phyloP scores from a whole-genome alignment of 768 basidiomycete species.

The Amanita fuliginea region DNA sequence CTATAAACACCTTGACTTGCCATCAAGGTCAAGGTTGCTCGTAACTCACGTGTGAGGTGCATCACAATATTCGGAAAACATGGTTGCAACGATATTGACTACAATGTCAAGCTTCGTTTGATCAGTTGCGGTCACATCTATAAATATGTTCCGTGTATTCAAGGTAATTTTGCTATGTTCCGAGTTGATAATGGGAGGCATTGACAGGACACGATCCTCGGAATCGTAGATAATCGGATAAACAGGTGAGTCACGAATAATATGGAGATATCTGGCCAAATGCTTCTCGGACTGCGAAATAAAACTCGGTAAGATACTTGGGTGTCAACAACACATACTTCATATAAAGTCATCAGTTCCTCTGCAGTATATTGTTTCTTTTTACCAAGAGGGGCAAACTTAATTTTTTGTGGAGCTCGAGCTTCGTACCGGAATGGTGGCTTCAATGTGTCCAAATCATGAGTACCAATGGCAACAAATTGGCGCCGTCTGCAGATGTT shows the following conservation, averaged over 20 bases:
- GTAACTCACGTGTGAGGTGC: slow-evolving; percentile 79
- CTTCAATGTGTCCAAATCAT: slow-evolving; percentile 85
- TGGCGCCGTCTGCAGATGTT: slow-evolving; percentile 87
- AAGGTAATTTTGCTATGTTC: slow-evolving; percentile 95
- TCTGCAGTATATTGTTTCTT: slow-evolving; percentile 71
- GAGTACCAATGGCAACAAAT: slow-evolving; percentile 94
- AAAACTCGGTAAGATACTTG: neutral
- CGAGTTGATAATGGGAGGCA: slow-evolving; percentile 98
- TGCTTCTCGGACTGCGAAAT: slow-evolving; percentile 76
- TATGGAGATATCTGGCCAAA: slow-evolving; percentile 76
- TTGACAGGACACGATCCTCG: slow-evolving; percentile 78
- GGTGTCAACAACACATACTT: slow-evolving; percentile 35
- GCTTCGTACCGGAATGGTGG: slow-evolving; percentile 86
- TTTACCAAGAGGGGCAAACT: slow-evolving; percentile 83
- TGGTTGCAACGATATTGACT: slow-evolving; percentile 87
- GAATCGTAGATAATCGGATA: slow-evolving; percentile 97
- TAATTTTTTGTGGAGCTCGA: slow-evolving; percentile 75
- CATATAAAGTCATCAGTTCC: slow-evolving; percentile 88
- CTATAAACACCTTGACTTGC: slow-evolving; percentile 27
- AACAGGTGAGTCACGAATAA: slow-evolving; percentile 90
- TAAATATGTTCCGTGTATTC: slow-evolving; percentile 89
- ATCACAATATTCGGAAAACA: slow-evolving; percentile 96
- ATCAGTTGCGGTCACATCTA: slow-evolving; percentile 95
- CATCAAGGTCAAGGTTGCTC: neutral
- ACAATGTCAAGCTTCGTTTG: slow-evolving; percentile 95